These are phyloP conservation scores for Pythium monospermum DNA, from an alignment of 352 stramenopile genomes.

Conservation along the genomic window DNA sequence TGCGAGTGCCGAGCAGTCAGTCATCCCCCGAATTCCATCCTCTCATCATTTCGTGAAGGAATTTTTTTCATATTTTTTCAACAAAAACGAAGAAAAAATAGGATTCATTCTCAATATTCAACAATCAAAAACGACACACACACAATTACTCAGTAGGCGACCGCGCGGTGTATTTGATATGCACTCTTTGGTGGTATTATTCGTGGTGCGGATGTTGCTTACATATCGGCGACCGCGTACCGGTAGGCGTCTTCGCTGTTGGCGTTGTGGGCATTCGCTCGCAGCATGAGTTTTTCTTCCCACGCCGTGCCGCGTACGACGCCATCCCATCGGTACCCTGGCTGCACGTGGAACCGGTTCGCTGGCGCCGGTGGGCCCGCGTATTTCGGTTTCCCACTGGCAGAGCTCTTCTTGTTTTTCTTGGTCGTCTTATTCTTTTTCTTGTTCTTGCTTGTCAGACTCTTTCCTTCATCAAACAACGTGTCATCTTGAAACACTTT, in stretches of 20 bases:
- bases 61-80: too few relatives aligned
- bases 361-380: slow-evolving; percentile 59
- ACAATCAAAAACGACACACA: too few relatives aligned
- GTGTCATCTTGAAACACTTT: slow-evolving; percentile 66
- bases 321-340: slow-evolving; percentile 98
- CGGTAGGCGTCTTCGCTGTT: slow-evolving; percentile 72
- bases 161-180: too few relatives aligned
- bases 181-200: too few relatives aligned
- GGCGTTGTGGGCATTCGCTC: slow-evolving; percentile 58
- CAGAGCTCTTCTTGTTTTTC: slow-evolving; percentile 34
- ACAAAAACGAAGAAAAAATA: too few relatives aligned
- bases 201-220: too few relatives aligned
- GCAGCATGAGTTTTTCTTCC: slow-evolving; percentile 91
- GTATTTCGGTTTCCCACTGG: slow-evolving; percentile 56
- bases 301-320: slow-evolving; percentile 95
- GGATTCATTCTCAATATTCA: too few relatives aligned
- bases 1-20: too few relatives aligned
- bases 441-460: slow-evolving; percentile 16
- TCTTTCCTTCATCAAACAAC: slow-evolving; percentile 17
- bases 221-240: slow-evolving; percentile 83
- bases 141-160: too few relatives aligned
- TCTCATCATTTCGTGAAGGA: too few relatives aligned
- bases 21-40: too few relatives aligned
- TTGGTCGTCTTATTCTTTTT: slow-evolving; percentile 29
- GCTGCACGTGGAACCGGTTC: slow-evolving; percentile 88